Conservation (phyloP, 75 land plant genomes). For the Gnetum montanum region DNA sequence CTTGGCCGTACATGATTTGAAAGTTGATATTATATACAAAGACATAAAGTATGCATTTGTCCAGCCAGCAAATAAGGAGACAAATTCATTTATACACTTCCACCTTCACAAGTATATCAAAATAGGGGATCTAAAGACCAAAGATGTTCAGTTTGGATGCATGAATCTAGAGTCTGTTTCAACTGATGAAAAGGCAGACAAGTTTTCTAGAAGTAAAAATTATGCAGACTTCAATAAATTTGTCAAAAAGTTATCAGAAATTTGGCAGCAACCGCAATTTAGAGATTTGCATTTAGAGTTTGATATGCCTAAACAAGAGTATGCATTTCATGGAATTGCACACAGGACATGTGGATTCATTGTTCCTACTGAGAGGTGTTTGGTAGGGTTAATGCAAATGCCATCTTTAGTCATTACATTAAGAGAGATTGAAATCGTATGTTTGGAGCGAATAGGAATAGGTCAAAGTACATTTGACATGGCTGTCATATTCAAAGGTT, state of each 20-base stretch:
- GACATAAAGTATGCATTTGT: conserved; percentile 45
- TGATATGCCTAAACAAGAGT: conserved; percentile 30
- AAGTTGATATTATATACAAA: conserved; percentile 27
- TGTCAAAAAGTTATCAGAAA: conserved; percentile 38
- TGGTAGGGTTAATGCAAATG: conserved; percentile 32
- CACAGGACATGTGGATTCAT: conserved; percentile 33
- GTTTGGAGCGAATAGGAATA: conserved; percentile 35
- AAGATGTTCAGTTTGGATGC: conserved; percentile 40
- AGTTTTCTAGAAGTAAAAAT: conserved; percentile 25
- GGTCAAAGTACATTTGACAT: conserved; percentile 45
- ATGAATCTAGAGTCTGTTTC: conserved; percentile 22
- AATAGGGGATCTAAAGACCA: conserved; percentile 42
- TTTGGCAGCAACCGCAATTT: conserved; percentile 33
- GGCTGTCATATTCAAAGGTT: conserved; percentile 40
- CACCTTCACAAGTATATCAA: conserved; percentile 37
- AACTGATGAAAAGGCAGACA: conserved; percentile 37
- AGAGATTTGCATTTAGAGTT: conserved; percentile 32
- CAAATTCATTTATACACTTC: conserved; percentile 34
- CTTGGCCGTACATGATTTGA: conserved; percentile 37
- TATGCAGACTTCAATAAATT: conserved; percentile 30
- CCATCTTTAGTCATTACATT: conserved; percentile 40
- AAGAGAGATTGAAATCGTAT: conserved; percentile 45
- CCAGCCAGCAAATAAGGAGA: conserved; percentile 47
- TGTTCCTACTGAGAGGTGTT: conserved; percentile 40
- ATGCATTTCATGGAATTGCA: conserved; percentile 45